Percentiles rank a stretch among this genome's conserved stretches.
These are phyloP conservation scores for Scheffersomyces segobiensis DNA, from an alignment of 1,139 yeast species.

Conservation along the genomic window DNA sequence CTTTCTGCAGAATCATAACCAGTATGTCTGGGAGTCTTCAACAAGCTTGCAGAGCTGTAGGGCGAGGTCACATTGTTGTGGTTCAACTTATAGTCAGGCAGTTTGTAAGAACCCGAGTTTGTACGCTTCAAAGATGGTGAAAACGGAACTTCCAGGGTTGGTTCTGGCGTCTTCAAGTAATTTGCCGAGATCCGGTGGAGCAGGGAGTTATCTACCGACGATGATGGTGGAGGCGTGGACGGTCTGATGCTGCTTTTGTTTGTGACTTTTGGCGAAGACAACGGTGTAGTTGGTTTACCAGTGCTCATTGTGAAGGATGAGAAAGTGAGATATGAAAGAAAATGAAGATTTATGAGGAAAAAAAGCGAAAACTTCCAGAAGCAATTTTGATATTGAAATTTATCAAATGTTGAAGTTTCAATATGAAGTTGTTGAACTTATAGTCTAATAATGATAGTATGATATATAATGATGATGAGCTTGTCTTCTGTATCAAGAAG, in stretches of 20 bases:
- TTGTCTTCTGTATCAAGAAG: not conserved
- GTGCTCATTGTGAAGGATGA: slow-evolving; percentile 11
- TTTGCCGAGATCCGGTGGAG: slow-evolving; percentile 22
- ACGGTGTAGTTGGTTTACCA: slow-evolving; percentile 39
- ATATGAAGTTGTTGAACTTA: not conserved
- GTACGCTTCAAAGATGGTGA: slow-evolving; percentile 43
- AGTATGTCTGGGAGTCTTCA: slow-evolving; percentile 39
- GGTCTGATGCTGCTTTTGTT: slow-evolving; percentile 19
- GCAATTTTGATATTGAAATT: not conserved
- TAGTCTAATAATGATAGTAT: not conserved
- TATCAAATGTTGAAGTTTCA: not conserved
- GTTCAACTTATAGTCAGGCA: slow-evolving; percentile 34
- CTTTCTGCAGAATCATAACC: slow-evolving; percentile 28
- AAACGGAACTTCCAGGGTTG: slow-evolving; percentile 27
- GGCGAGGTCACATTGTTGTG: slow-evolving; percentile 31
- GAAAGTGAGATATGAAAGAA: not conserved
- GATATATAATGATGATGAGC: not conserved
- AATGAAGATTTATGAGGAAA: no score
- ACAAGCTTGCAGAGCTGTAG: slow-evolving; percentile 22
- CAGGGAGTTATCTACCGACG: slow-evolving; percentile 10
- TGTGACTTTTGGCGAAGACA: slow-evolving; percentile 27
- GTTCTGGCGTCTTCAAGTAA: slow-evolving; percentile 37
- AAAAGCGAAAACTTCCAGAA: not conserved
- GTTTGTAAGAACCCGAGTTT: slow-evolving; percentile 29
- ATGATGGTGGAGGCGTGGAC: slow-evolving; percentile 30